Base-by-base conservation (phyloP, 2,329 filamentous ascomycete genomes). In the Fusarium guadeloupense region DNA sequence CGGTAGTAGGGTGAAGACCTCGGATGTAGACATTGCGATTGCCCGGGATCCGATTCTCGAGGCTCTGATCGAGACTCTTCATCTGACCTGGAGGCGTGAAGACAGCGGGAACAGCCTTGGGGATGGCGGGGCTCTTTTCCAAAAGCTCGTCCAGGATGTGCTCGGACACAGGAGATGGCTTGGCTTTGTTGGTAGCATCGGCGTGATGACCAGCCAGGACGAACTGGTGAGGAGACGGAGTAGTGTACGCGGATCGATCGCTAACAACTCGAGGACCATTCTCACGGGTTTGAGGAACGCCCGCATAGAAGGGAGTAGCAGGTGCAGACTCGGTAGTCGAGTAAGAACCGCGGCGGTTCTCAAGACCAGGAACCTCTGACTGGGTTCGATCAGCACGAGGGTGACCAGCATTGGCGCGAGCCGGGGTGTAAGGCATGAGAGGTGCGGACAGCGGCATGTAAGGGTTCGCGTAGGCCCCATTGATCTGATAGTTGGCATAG, bases 1-100 rank as follows among this genome's bases (percentile, higher is more conserved):
- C 95, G 1, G 94, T 99, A 69, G 96, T 94, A 0, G 95, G 94
- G 63, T 96, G 91, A 61, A 99, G 89, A 16, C 96, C 96, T 59
- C 95, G 92, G 64, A 99, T 97, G 81, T 99, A 99, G 64, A 99
- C 94, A 71, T 99, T 99, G 62, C 93, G 95, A 73, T 98, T 97
- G 38, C 93, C 93, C 41, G 91, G 80, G 54, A 89, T 95, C 55
- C 93, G 90, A 71, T 98, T 98, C 78, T 97, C 92, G 42, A 99
- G 83, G 72, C 93, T 96, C 76, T 97, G 93, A 63, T 97, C 94
- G 23, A 98, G 85, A 35, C 91, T 93, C 83, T 97, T 91, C 79
- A 91, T 87, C 70, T 90, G 91, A 53, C 94, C 93, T 20, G 89
- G 89, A 23, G 92, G 92, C 53, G 90, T 93, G 72, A 91, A 93